Base-by-base conservation (phyloP, 257 asterid species). In the Solanum corneliomulleri region DNA sequence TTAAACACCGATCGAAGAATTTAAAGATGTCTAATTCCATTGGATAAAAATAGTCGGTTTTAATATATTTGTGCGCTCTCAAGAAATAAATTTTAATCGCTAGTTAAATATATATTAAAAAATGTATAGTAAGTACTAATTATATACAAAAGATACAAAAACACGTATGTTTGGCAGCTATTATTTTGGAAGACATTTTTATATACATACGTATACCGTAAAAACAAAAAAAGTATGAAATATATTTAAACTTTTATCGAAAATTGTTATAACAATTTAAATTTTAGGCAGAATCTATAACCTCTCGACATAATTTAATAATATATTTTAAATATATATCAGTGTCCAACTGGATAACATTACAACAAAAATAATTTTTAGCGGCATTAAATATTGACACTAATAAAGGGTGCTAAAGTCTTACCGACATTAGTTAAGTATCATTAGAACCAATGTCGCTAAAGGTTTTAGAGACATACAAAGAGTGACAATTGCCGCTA, bases 281-380 rank as follows among this genome's bases (percentile, higher is more conserved):
- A 37, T 6, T 37, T 37, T 37, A 37, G 39, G 39, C 7, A 37
- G 7, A 6, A 37, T 1, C 1, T 37, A 37, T 37, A 1, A 37
- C 1, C 39, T 6, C 0, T 37, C 4, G 35, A 6, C 7, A 37
- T 6, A 5, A 37, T 37, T 37, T 5, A 37, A 37, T 37, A 37
- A 37, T 6, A 0, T 37, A 37, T 5, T 37, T 37, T 37, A 37
- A 37, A 37, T 1, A 37, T 37, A 37, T 37, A 37, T 5, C 6
- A 37, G 7, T 37, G 39, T 1, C 1, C 39, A 37, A 6, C 39
- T 37, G 39, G 0, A 6, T 0, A 6, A 33, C 1, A 33, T 0
- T 33, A 33, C 1, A 33, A 33, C 5, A 33, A 33, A 33, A 33
- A 3, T 3, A 33, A 33, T 1, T 33, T 33, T 33, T 33, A 1